Conservation (phyloP, 305 asterid genomes). For the Lippia alba region DNA sequence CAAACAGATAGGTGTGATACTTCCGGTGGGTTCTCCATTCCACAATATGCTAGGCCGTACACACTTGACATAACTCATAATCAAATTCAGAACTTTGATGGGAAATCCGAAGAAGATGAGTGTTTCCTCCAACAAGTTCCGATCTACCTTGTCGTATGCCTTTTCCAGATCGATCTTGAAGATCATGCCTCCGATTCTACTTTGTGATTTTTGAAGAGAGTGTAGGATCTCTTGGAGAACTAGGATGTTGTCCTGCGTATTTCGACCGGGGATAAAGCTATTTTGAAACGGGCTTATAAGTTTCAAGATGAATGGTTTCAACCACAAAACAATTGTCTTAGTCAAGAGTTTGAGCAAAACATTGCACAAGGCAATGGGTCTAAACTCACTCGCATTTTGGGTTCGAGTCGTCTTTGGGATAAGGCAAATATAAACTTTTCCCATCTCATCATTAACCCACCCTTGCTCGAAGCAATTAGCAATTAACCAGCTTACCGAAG, state of each 20-base stretch:
- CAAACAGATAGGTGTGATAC: neutral
- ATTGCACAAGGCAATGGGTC: too few species aligned
- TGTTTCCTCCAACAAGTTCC: neutral
- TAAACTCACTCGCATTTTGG: too few species aligned
- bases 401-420: too few species aligned
- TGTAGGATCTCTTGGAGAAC: neutral
- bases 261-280: neutral
- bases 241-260: neutral
- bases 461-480: too few species aligned
- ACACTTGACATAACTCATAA: neutral
- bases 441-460: too few species aligned
- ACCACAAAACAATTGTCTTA: too few species aligned
- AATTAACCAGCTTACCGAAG: too few species aligned
- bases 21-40: neutral
- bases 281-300: neutral
- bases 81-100: too few species aligned
- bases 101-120: neutral
- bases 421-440: too few species aligned
- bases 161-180: neutral
- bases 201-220: neutral
- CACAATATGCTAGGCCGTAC: neutral
- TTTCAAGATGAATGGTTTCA: too few species aligned
- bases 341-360: too few species aligned
- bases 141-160: neutral
- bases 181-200: neutral